Evolutionary conservation across 176 grass and related monocot genomes (phyloP).

Genomic region (Pontederia paniculata): DNA sequence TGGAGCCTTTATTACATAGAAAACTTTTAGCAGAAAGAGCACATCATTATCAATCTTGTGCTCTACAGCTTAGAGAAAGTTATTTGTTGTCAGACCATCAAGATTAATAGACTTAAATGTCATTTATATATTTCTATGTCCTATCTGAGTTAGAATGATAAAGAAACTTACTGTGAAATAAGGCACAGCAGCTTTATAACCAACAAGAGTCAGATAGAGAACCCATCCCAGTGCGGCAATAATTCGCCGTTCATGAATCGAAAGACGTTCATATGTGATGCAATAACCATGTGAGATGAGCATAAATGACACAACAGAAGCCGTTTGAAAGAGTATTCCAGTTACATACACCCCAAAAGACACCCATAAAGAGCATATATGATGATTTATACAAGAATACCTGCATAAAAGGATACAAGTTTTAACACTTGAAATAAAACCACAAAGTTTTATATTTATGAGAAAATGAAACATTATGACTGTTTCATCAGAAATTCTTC

Average conservation of each 20-base stretch:
- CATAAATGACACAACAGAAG: slow-evolving; percentile 80
- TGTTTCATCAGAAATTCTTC: too few relatives aligned
- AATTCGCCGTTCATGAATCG: slow-evolving; percentile 53
- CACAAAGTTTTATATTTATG: not conserved
- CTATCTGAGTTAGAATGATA: not conserved
- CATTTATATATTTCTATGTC: too few relatives aligned
- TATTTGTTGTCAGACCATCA: too few relatives aligned
- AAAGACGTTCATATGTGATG: slow-evolving; percentile 81
- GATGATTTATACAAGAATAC: slow-evolving; percentile 84
- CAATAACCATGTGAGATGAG: slow-evolving; percentile 93
- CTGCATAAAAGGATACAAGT: slow-evolving; percentile 18
- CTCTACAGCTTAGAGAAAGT: too few relatives aligned
- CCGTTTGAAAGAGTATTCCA: slow-evolving; percentile 92
- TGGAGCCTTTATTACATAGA: too few relatives aligned
- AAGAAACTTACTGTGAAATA: slow-evolving; percentile 60
- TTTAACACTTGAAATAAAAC: not conserved
- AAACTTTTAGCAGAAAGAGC: too few relatives aligned
- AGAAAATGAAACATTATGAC: too few relatives aligned
- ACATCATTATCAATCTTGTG: too few relatives aligned
- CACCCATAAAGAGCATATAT: slow-evolving; percentile 92
- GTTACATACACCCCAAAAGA: slow-evolving; percentile 94
- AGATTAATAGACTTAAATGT: too few relatives aligned
- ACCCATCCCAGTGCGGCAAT: slow-evolving; percentile 56
- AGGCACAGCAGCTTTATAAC: slow-evolving; percentile 75
- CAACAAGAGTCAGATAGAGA: slow-evolving; percentile 83